phyloP scores from a whole-genome alignment of 2,329 filamentous ascomycete species.

The Xylaria sp. region DNA sequence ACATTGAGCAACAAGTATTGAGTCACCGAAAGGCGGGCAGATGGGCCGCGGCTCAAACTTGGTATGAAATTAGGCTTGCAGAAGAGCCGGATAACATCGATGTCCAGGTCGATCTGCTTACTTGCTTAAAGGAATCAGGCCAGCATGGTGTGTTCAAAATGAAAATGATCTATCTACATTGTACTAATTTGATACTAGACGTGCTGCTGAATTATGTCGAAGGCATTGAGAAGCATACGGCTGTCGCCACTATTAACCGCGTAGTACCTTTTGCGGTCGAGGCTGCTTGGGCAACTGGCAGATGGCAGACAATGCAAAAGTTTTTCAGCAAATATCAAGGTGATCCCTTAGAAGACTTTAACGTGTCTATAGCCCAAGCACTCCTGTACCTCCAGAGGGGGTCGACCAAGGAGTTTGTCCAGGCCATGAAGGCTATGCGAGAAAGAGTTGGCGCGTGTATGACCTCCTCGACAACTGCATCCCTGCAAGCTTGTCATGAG shows the following conservation, averaged over 20 bases:
- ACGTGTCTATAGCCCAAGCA: slow-evolving; percentile 79
- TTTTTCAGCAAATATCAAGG: slow-evolving; percentile 70
- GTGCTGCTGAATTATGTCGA: slow-evolving; percentile 88
- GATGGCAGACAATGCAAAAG: slow-evolving; percentile 79
- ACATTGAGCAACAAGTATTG: slow-evolving; percentile 91
- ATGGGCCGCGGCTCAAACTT: slow-evolving; percentile 95
- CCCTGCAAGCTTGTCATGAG: slow-evolving; percentile 85
- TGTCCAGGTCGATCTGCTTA: slow-evolving; percentile 83
- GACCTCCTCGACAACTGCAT: slow-evolving; percentile 80
- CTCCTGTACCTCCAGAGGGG: slow-evolving; percentile 69
- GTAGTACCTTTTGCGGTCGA: slow-evolving; percentile 88
- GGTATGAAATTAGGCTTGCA: slow-evolving; percentile 92
- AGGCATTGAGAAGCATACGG: slow-evolving; percentile 68
- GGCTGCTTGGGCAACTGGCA: slow-evolving; percentile 88
- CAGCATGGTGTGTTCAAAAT: slow-evolving; percentile 77
- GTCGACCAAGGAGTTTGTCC: slow-evolving; percentile 62
- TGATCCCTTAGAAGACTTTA: slow-evolving; percentile 74
- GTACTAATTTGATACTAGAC: slow-evolving; percentile 62
- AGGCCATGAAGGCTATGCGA: slow-evolving; percentile 72
- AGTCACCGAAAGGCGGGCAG: slow-evolving; percentile 92
- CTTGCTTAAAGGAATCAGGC: slow-evolving; percentile 92
- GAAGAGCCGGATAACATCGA: slow-evolving; percentile 81
- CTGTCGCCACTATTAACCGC: slow-evolving; percentile 64
- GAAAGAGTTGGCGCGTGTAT: slow-evolving; percentile 78
- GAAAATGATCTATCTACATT: not conserved